Conservation (phyloP, 2,329 filamentous ascomycete species). For the Gliomastix tumulicola region DNA sequence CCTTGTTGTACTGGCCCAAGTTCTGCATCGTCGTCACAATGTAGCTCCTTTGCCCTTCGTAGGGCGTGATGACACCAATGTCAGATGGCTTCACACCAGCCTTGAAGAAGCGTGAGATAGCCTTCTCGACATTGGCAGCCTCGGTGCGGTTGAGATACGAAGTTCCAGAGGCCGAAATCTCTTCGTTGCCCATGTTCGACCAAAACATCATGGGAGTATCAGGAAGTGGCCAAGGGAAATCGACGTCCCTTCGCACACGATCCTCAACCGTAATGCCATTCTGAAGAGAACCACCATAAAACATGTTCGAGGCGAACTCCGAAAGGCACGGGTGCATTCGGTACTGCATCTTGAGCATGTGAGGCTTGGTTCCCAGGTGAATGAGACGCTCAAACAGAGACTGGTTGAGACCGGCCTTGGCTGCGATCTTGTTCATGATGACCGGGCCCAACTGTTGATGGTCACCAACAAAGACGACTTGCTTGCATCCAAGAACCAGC, state of each 20-base stretch:
- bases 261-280: slow-evolving; percentile 91
- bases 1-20: slow-evolving; percentile 94
- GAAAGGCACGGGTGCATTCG: slow-evolving; percentile 98
- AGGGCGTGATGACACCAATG: slow-evolving; percentile 97
- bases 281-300: slow-evolving; percentile 94
- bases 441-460: slow-evolving; percentile 97
- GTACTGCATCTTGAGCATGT: slow-evolving; percentile 93
- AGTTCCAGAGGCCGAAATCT: slow-evolving; percentile 95
- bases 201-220: slow-evolving; percentile 99
- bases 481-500: slow-evolving; percentile 92
- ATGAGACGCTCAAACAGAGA: slow-evolving; percentile 97
- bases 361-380: slow-evolving; percentile 82
- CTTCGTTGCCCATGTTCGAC: slow-evolving; percentile 95
- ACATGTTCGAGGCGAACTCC: slow-evolving; percentile 98
- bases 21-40: slow-evolving; percentile 99
- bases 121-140: slow-evolving; percentile 95
- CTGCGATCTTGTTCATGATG: slow-evolving; percentile 99
- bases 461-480: slow-evolving; percentile 96
- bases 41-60: slow-evolving; percentile 96
- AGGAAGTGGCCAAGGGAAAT: slow-evolving; percentile 93
- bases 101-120: slow-evolving; percentile 97
- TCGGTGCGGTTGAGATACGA: slow-evolving; percentile 98
- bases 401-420: slow-evolving; percentile 94
- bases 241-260: slow-evolving; percentile 83
- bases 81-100: slow-evolving; percentile 89